phyloP scores from a whole-genome alignment of 2,329 filamentous ascomycete species.

The Amauroascus verrucosus region DNA sequence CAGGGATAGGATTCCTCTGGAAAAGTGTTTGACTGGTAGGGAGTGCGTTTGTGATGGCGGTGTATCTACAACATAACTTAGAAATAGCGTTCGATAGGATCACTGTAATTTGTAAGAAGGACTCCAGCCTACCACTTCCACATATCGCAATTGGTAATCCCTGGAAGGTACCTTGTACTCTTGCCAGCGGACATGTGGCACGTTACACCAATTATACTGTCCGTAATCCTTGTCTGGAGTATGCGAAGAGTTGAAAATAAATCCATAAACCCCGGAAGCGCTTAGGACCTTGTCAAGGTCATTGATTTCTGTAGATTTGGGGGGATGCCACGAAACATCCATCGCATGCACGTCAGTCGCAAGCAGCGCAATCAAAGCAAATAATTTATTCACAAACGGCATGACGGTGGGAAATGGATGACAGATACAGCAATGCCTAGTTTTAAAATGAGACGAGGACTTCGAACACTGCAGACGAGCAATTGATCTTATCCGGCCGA shows the following conservation, averaged over 20 bases:
- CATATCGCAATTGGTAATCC: constrained; percentile 59
- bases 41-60: constrained; percentile 74
- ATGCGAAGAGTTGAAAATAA: constrained; percentile 58
- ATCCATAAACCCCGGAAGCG: constrained; percentile 57
- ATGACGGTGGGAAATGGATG: background rate
- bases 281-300: constrained; percentile 49
- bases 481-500: background rate
- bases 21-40: constrained; percentile 68
- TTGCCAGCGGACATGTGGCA: constrained; percentile 63
- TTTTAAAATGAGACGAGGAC: background rate
- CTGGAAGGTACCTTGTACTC: constrained; percentile 51
- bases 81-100: background rate
- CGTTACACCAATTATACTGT: constrained; percentile 74
- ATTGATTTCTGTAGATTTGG: constrained; percentile 49
- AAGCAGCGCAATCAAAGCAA: constrained; percentile 12
- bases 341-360: constrained; percentile 16
- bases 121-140: constrained; percentile 55
- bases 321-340: constrained; percentile 50
- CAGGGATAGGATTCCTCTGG: constrained; percentile 62
- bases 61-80: constrained; percentile 47
- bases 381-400: background rate
- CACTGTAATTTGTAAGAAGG: background rate
- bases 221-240: constrained; percentile 50
- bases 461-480: background rate
- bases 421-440: background rate